Evolutionary conservation across 2,329 filamentous ascomycete species (phyloP).

Genomic region (Sclerotinia spermophila): DNA sequence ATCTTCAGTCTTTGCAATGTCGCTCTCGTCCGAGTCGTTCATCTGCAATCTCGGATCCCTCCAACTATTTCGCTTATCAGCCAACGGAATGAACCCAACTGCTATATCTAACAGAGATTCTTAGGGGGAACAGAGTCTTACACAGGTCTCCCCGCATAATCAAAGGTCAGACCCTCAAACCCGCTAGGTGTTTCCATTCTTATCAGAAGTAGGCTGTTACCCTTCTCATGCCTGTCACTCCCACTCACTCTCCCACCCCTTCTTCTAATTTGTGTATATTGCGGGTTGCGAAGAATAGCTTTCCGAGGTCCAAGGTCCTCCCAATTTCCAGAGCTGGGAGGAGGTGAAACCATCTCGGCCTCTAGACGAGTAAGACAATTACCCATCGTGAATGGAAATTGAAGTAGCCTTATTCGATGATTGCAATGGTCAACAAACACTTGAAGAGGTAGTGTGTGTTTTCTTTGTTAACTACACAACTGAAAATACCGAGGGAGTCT

Average conservation of each 20-base stretch:
- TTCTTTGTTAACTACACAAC: neutral
- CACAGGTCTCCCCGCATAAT: slow-evolving; percentile 13
- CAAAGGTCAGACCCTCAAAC: slow-evolving; percentile 4
- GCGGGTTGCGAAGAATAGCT: too few relatives aligned
- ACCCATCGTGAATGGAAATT: neutral
- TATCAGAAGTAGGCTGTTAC: neutral
- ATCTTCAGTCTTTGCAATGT: neutral
- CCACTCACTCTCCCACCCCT: neutral
- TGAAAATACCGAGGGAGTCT: neutral
- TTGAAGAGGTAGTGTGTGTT: neutral
- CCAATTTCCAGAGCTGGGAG: neutral
- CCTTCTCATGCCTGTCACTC: too few relatives aligned
- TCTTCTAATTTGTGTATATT: neutral
- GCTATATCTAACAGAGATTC: neutral
- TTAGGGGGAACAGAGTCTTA: neutral
- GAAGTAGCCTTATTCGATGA: neutral
- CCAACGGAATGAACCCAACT: neutral
- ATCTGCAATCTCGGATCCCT: neutral
- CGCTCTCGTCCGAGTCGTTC: neutral
- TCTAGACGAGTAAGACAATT: neutral
- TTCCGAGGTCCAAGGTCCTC: neutral
- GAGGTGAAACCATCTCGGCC: neutral
- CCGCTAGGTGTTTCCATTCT: slow-evolving; percentile 2
- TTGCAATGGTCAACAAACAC: neutral
- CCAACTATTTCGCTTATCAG: neutral